Percentiles rank a stretch among this genome's conserved stretches.
These are phyloP conservation scores for Talaromyces trachyspermus DNA, from an alignment of 495 filamentous ascomycete genomes.

Conservation along the genomic window DNA sequence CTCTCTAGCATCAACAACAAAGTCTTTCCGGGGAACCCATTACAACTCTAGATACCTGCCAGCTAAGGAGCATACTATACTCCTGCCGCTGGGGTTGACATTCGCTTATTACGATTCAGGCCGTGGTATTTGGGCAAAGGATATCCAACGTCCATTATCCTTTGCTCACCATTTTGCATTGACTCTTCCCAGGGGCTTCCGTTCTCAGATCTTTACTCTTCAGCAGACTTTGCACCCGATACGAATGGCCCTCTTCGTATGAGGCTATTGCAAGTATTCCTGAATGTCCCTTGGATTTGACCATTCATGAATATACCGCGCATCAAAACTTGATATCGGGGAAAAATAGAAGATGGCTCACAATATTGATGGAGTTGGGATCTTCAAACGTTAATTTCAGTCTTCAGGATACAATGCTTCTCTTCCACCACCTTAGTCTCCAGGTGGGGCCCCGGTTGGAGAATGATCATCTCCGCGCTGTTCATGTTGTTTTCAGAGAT, in stretches of 20 bases:
- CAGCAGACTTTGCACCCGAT: constrained; percentile 12
- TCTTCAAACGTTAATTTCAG: constrained; percentile 43
- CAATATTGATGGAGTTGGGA: constrained; percentile 42
- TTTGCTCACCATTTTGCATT: constrained; percentile 33
- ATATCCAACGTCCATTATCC: constrained; percentile 16
- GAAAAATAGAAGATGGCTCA: constrained; percentile 41
- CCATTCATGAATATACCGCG: constrained; percentile 44
- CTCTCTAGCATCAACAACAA: constrained; percentile 34
- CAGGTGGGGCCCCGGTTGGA: constrained; percentile 34
- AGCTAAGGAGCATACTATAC: constrained; percentile 13
- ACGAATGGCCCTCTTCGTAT: constrained; percentile 19
- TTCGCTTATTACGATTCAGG: constrained; percentile 17
- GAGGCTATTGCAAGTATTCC: constrained; percentile 36
- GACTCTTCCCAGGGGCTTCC: constrained; percentile 18
- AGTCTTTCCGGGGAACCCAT: constrained; percentile 37
- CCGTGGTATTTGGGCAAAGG: constrained; percentile 22
- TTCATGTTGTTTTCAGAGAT: constrained; percentile 25
- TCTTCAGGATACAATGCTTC: constrained; percentile 28
- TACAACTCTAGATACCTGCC: constrained; percentile 22
- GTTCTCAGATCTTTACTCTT: constrained; percentile 16
- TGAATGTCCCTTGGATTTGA: constrained; percentile 32
- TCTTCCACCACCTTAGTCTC: constrained; percentile 39
- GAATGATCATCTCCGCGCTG: constrained; percentile 10
- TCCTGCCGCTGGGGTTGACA: constrained; percentile 15
- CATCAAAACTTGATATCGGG: constrained; percentile 40